Conservation (phyloP, 2,329 filamentous ascomycete species). For the Stachybotrys chlorohalonatus region DNA sequence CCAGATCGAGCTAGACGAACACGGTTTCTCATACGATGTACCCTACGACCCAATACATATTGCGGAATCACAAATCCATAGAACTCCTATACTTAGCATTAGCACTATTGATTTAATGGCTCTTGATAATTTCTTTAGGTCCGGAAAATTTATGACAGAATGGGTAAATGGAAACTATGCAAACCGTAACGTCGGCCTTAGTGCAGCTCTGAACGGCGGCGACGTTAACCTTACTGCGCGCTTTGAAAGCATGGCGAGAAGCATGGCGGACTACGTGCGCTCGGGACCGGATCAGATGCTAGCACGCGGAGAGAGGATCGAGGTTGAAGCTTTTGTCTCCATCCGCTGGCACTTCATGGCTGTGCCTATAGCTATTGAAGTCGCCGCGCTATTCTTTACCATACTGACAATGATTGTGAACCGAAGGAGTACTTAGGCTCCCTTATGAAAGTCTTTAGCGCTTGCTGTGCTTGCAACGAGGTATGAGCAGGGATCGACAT, state of each 20-base stretch:
- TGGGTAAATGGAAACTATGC: constrained; percentile 2
- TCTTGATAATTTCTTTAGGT: constrained; percentile 1
- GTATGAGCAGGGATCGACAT: background rate
- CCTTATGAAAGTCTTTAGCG: constrained; percentile 7
- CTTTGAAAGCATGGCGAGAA: constrained; percentile 3
- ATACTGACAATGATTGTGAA: constrained; percentile 1
- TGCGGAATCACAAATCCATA: too few species aligned
- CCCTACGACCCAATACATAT: too few species aligned
- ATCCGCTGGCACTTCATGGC: constrained; percentile 3
- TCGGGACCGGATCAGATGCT: background rate
- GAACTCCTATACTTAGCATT: constrained; percentile 1
- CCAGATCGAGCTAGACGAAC: background rate
- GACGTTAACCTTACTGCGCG: constrained; percentile 2
- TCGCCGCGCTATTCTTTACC: constrained; percentile 1
- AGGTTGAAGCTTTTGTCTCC: constrained; percentile 2
- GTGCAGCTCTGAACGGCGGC: constrained; percentile 2
- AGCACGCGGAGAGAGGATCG: background rate
- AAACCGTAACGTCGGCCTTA: constrained; percentile 4
- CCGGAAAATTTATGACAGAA: background rate
- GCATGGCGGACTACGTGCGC: constrained; percentile 6
- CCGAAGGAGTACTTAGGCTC: constrained; percentile 1
- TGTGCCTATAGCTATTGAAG: constrained; percentile 2
- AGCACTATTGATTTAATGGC: background rate
- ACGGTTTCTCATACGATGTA: too few species aligned
- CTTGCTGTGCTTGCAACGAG: constrained; percentile 2